Conservation (phyloP, 345 rosid species). For the Psidium friedrichsthalianum region DNA sequence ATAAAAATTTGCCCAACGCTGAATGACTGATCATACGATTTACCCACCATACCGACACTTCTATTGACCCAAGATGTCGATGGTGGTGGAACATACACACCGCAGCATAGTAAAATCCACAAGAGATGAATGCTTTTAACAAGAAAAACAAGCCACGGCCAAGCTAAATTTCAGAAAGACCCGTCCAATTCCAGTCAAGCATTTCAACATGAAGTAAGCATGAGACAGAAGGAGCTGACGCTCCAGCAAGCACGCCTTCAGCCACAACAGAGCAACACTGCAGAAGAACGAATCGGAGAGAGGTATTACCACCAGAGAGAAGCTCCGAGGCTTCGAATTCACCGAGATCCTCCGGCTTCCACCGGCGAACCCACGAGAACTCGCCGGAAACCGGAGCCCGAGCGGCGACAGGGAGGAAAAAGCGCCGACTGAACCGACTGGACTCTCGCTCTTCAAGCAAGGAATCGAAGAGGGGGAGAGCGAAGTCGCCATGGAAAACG, state of each 20-base stretch:
- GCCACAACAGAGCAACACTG: background rate
- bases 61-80: background rate
- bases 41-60: background rate
- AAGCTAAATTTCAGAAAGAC: background rate
- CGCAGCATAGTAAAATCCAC: background rate
- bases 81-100: background rate
- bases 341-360: background rate
- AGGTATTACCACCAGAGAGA: constrained; percentile 1
- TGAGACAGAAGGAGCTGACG: background rate
- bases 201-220: background rate
- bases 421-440: background rate
- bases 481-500: constrained; percentile 41
- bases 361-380: background rate
- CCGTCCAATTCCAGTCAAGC: background rate
- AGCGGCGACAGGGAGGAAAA: constrained; percentile 9
- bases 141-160: background rate
- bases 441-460: background rate
- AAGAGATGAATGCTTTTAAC: background rate
- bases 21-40: background rate
- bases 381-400: background rate
- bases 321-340: background rate
- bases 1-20: background rate
- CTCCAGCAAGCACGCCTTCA: background rate
- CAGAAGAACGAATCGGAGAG: background rate
- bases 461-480: constrained; percentile 22